Evolutionary conservation across 768 basidiomycete genomes (phyloP).

Genomic region (Tulasnella sp.): DNA sequence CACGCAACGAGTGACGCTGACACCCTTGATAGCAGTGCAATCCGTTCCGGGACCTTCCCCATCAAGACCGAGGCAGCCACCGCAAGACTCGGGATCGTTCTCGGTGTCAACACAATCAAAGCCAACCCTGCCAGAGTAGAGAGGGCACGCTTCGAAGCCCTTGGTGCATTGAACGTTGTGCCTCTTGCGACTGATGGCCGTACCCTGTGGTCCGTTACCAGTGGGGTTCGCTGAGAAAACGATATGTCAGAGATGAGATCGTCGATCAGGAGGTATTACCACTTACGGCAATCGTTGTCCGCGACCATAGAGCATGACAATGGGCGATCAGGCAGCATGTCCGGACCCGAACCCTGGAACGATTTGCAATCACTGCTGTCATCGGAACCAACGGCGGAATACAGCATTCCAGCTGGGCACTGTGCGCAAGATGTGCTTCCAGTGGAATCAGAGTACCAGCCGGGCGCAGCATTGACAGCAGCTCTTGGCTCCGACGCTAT

Average conservation of each 20-base stretch:
- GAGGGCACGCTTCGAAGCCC: not conserved
- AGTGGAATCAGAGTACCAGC: not conserved
- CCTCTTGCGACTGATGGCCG: not conserved
- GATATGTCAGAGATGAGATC: not conserved
- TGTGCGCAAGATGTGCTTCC: not conserved
- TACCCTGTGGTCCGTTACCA: not conserved
- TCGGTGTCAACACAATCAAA: conserved; percentile 14
- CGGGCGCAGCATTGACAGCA: not conserved
- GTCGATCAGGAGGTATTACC: not conserved
- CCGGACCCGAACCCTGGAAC: no score
- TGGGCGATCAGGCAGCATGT: not conserved
- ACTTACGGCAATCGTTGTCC: not conserved
- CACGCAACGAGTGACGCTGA: conserved; percentile 34
- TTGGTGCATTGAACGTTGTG: not conserved
- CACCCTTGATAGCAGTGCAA: conserved; percentile 40
- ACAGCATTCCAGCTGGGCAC: not conserved
- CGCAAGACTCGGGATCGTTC: conserved; percentile 10
- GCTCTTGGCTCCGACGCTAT: not conserved
- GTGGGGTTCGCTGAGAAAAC: not conserved
- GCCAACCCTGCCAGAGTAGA: not conserved
- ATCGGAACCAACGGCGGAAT: not conserved
- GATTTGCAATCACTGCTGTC: not conserved
- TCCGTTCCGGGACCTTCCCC: conserved; percentile 31
- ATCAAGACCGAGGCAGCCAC: conserved; percentile 8
- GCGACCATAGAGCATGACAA: not conserved